Conservation (phyloP, 352 stramenopile genomes). For the Pythium apleroticum region DNA sequence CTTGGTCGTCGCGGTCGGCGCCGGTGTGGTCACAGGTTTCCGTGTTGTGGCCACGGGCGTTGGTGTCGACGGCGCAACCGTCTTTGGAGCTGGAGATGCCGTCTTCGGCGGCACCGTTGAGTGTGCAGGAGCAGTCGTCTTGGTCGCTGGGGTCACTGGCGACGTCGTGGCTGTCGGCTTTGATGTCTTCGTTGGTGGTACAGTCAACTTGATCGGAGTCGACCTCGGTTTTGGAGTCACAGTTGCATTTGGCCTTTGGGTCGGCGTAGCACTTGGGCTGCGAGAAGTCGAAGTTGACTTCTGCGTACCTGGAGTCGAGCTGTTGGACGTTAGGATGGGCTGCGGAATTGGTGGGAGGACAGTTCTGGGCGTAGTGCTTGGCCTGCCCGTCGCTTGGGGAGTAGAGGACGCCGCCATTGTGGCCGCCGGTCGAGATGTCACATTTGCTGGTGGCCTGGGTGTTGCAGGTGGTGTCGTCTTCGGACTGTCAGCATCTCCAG, state of each 20-base stretch:
- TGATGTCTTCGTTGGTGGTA: slow-evolving; percentile 10
- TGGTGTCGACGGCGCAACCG: neutral
- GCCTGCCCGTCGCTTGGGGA: too few species aligned
- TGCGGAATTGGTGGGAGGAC: neutral
- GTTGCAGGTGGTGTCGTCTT: slow-evolving; percentile 5
- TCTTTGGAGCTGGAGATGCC: neutral
- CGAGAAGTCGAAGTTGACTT: neutral
- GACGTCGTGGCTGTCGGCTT: slow-evolving; percentile 5
- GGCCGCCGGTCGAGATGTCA: neutral
- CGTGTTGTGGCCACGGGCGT: neutral
- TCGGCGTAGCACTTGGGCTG: neutral
- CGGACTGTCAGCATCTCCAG: neutral
- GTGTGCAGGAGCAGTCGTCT: neutral
- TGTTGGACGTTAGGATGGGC: neutral
- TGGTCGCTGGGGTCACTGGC: neutral
- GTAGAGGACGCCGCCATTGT: neutral
- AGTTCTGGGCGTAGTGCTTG: neutral
- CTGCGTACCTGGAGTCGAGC: neutral
- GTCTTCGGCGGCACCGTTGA: neutral
- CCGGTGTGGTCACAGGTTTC: neutral
- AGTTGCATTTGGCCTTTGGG: neutral
- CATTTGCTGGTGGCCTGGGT: neutral
- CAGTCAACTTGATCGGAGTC: neutral
- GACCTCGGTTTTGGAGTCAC: neutral
- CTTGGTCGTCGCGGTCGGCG: neutral